These are phyloP conservation scores for Cyclotella baltica DNA, from an alignment of 108 stramenopile genomes.

Conservation along the genomic window DNA sequence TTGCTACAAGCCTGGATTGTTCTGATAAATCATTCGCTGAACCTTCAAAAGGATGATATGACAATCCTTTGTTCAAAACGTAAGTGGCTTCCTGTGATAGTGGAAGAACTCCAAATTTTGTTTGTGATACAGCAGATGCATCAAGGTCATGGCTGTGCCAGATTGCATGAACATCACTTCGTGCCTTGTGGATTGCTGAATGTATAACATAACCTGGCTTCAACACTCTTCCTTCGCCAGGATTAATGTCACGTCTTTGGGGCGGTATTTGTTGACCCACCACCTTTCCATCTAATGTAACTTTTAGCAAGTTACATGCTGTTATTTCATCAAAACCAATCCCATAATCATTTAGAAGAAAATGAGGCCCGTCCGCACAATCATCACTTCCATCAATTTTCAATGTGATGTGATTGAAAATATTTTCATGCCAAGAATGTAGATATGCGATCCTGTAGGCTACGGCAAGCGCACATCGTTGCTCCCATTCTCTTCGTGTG, in stretches of 20 bases:
- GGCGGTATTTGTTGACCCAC: conserved; percentile 22
- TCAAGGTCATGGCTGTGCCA: conserved; percentile 58
- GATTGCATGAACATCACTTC: conserved; percentile 50
- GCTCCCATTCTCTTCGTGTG: conserved; percentile 44
- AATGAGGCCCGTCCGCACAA: conserved; percentile 41
- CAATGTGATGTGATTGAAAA: conserved; percentile 58
- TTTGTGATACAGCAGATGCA: conserved; percentile 46
- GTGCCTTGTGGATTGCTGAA: conserved; percentile 45
- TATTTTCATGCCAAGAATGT: conserved; percentile 49
- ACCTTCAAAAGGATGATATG: conserved; percentile 55
- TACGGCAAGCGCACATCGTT: conserved; percentile 47
- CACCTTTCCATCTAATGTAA: conserved; percentile 48
- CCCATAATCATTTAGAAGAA: conserved; percentile 51
- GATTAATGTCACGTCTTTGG: conserved; percentile 40
- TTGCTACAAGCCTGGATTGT: conserved; percentile 46
- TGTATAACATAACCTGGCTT: conserved; percentile 55
- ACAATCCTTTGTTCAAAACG: conserved; percentile 49
- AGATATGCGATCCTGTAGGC: conserved; percentile 52
- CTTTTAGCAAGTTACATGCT: conserved; percentile 49
- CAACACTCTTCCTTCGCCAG: conserved; percentile 47
- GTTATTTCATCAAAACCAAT: conserved; percentile 56
- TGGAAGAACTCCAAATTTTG: conserved; percentile 53
- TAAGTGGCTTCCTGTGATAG: conserved; percentile 55
- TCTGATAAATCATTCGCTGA: conserved; percentile 42
- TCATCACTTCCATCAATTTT: conserved; percentile 53